phyloP scores from a whole-genome alignment of 148 eudicot species.

The Cornus florida region DNA sequence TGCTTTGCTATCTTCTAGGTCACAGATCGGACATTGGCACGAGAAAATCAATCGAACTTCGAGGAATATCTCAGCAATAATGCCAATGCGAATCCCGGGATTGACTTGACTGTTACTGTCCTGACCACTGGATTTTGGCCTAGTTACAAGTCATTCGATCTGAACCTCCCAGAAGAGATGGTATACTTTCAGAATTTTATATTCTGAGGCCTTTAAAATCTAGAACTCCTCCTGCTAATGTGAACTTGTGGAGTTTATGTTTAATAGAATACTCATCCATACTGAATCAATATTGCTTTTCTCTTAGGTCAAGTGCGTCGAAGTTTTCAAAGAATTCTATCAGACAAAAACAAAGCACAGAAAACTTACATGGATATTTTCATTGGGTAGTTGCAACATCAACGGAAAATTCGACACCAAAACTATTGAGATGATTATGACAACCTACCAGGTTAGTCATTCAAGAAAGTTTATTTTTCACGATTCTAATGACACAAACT shows the following conservation, averaged over 20 bases:
- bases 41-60: conserved; percentile 74
- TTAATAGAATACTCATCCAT: background rate
- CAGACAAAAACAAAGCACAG: conserved; percentile 84
- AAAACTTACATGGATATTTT: conserved; percentile 85
- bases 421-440: conserved; percentile 48
- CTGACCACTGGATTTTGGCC: conserved; percentile 93
- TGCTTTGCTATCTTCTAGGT: conserved; percentile 45
- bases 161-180: conserved; percentile 87
- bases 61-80: conserved; percentile 70
- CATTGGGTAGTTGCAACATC: conserved; percentile 51
- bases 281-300: background rate
- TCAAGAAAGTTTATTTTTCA: background rate
- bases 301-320: conserved; percentile 74
- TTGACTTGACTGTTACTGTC: conserved; percentile 91
- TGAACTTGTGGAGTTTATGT: background rate
- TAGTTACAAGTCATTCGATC: conserved; percentile 83
- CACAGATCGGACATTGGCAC: conserved; percentile 82
- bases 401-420: conserved; percentile 50
- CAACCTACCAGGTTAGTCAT: conserved; percentile 46
- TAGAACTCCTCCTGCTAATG: background rate
- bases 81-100: conserved; percentile 60
- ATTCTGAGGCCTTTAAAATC: background rate
- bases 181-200: conserved; percentile 27
- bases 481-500: too few species aligned
- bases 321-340: conserved; percentile 82